These are phyloP conservation scores for Jamesozyma piceae DNA, from an alignment of 805 yeast genomes.

Conservation along the genomic window DNA sequence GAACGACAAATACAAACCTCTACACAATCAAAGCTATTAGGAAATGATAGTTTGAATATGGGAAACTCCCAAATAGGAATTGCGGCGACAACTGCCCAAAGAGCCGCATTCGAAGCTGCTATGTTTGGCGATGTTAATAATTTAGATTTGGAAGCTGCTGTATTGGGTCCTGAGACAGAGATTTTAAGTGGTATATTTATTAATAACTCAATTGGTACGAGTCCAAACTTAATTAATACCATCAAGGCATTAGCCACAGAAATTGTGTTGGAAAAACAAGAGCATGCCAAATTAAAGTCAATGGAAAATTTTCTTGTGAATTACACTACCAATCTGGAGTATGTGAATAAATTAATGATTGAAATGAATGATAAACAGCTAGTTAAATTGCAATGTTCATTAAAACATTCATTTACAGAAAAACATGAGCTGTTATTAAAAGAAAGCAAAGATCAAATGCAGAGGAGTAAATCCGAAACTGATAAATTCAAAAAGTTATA, in stretches of 20 bases:
- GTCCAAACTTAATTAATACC: constrained; percentile 46
- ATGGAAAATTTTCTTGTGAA: constrained; percentile 45
- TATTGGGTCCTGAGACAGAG: constrained; percentile 40
- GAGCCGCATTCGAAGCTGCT: constrained; percentile 45
- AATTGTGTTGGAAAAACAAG: constrained; percentile 49
- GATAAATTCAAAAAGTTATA: constrained; percentile 7
- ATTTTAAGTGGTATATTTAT: constrained; percentile 47
- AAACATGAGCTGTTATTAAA: constrained; percentile 18
- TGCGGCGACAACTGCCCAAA: constrained; percentile 15
- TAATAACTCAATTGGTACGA: constrained; percentile 50
- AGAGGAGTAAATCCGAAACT: constrained; percentile 13
- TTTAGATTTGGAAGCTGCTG: constrained; percentile 39
- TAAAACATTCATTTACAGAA: constrained; percentile 21
- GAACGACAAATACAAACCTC: neutral
- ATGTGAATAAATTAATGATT: constrained; percentile 24
- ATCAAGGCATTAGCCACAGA: constrained; percentile 47
- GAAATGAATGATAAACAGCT: constrained; percentile 26
- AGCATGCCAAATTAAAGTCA: constrained; percentile 45
- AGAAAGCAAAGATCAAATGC: constrained; percentile 17
- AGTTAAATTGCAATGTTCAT: constrained; percentile 21
- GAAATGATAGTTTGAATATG: neutral
- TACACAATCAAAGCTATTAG: neutral
- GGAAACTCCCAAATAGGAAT: neutral
- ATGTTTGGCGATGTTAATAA: constrained; percentile 51
- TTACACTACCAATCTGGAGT: constrained; percentile 34